phyloP scores from a whole-genome alignment of 148 eudicot species.

The Pharnaceum exiguum region DNA sequence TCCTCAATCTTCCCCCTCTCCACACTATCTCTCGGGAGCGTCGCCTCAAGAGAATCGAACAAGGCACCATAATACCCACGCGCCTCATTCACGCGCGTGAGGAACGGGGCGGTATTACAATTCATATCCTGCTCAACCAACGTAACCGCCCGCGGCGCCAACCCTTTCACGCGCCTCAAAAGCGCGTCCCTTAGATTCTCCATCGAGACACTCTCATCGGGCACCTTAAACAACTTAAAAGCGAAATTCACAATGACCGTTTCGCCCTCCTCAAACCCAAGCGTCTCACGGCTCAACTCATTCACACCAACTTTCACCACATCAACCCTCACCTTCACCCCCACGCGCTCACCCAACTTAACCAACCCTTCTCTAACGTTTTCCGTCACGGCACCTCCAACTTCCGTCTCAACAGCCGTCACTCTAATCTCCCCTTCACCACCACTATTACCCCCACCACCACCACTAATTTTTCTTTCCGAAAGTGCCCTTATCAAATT shows the following conservation, averaged over 20 bases:
- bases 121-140: constrained; percentile 86
- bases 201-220: constrained; percentile 90
- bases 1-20: constrained; percentile 67
- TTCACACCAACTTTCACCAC: constrained; percentile 18
- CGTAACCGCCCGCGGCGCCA: constrained; percentile 61
- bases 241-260: constrained; percentile 72
- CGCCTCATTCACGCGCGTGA: constrained; percentile 55
- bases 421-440: constrained; percentile 31
- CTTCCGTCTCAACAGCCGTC: constrained; percentile 51
- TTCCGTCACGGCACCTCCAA: constrained; percentile 20
- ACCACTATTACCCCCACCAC: not conserved
- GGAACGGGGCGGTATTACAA: constrained; percentile 66
- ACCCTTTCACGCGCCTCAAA: constrained; percentile 68
- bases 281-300: constrained; percentile 42
- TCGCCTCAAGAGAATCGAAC: constrained; percentile 63
- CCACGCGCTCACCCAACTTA: constrained; percentile 30
- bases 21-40: constrained; percentile 28
- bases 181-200: constrained; percentile 75
- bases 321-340: constrained; percentile 35
- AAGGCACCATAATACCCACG: constrained; percentile 55
- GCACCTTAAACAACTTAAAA: constrained; percentile 47
- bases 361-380: constrained; percentile 33
- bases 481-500: constrained; percentile 58
- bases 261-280: constrained; percentile 46
- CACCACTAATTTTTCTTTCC: constrained; percentile 19